phyloP scores from a whole-genome alignment of 2,329 filamentous ascomycete species.

The Ophiocordyceps australis region DNA sequence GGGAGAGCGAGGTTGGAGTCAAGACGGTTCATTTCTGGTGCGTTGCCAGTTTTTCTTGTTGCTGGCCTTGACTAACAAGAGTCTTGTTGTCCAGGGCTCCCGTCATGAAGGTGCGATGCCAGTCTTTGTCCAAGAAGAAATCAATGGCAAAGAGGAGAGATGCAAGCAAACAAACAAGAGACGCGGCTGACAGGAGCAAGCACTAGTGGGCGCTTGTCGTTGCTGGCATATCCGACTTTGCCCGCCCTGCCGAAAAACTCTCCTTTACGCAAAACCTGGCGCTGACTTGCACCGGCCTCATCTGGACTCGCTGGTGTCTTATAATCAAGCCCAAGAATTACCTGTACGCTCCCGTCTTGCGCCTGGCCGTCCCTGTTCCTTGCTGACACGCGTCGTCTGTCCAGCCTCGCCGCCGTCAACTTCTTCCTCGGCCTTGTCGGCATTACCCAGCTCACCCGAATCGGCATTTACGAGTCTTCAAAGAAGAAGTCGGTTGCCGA shows the following conservation, averaged over 20 bases:
- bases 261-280: slow-evolving; percentile 85
- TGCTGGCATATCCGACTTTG: slow-evolving; percentile 80
- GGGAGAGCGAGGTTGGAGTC: slow-evolving; percentile 63
- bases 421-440: slow-evolving; percentile 92
- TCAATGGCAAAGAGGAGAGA: no score
- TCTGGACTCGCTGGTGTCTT: slow-evolving; percentile 98
- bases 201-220: slow-evolving; percentile 79
- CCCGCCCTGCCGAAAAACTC: slow-evolving; percentile 79
- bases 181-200: slow-evolving; percentile 1
- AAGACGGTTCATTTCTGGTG: slow-evolving; percentile 99
- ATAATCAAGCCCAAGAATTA: slow-evolving; percentile 90
- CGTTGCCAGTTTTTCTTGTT: slow-evolving; percentile 6
- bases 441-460: slow-evolving; percentile 63
- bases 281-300: slow-evolving; percentile 75
- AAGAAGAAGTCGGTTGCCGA: slow-evolving; percentile 29
- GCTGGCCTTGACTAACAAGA: slow-evolving; percentile 7
- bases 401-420: slow-evolving; percentile 81
- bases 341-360: slow-evolving; percentile 36
- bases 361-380: neutral
- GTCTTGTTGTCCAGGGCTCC: slow-evolving; percentile 39
- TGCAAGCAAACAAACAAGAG: no score
- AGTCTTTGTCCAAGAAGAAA: no score
- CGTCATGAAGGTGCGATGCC: slow-evolving; percentile 69
- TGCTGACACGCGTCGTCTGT: slow-evolving; percentile 2
- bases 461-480: slow-evolving; percentile 44